Percentiles rank a stretch among this genome's conserved stretches.
These are phyloP conservation scores for Oryza meyeriana DNA, from an alignment of 176 grass and related monocot genomes.

Conservation along the genomic window DNA sequence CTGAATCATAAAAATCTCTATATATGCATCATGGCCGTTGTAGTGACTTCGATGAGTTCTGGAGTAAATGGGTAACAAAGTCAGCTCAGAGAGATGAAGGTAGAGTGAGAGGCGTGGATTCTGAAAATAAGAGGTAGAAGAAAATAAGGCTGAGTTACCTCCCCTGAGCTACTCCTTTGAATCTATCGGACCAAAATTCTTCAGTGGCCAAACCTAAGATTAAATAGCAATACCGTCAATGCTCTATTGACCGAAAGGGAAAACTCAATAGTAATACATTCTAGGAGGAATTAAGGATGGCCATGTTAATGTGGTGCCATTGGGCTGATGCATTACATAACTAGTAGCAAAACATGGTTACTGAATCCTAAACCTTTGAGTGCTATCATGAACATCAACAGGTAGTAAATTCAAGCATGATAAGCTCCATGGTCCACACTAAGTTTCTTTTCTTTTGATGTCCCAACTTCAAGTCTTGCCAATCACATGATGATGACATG, in stretches of 20 bases:
- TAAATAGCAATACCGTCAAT: constrained; percentile 13
- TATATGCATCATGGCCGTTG: background rate
- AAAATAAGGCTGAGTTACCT: constrained; percentile 13
- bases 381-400: background rate
- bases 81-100: background rate
- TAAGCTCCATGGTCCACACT: background rate
- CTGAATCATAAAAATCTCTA: background rate
- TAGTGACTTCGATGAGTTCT: background rate
- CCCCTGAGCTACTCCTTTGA: constrained; percentile 24
- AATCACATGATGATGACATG: background rate
- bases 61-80: background rate
- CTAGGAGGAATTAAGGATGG: background rate
- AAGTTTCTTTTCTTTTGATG: background rate
- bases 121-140: background rate
- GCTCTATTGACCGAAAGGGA: constrained; percentile 15
- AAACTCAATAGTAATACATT: background rate
- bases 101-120: background rate
- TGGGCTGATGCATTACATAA: background rate
- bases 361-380: background rate
- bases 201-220: constrained; percentile 52
- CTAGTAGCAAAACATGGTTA: background rate
- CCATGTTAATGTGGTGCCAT: background rate
- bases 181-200: constrained; percentile 46
- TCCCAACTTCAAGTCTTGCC: background rate
- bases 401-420: background rate